Evolutionary conservation across 1,139 yeast genomes (phyloP).

Genomic region (Pichia sp.): DNA sequence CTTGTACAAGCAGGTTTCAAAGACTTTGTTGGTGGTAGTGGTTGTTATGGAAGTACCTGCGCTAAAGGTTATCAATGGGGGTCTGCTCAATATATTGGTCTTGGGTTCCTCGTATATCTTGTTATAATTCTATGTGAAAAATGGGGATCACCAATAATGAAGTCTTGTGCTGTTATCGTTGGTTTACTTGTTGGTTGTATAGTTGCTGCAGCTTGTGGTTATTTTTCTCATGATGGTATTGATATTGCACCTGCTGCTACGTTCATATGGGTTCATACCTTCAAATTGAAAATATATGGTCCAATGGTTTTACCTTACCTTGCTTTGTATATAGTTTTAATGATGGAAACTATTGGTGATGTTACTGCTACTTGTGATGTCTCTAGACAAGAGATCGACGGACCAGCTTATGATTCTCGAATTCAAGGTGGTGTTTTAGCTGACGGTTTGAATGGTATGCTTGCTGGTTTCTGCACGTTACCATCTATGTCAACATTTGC

Average conservation of each 20-base stretch:
- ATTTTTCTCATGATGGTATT: constrained; percentile 52
- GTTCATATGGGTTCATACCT: constrained; percentile 82
- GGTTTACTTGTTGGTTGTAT: constrained; percentile 84
- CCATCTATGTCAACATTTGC: constrained; percentile 92
- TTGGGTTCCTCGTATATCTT: constrained; percentile 74
- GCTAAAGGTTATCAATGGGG: constrained; percentile 66
- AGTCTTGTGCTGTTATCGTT: constrained; percentile 80
- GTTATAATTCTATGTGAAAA: constrained; percentile 69
- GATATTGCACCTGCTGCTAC: constrained; percentile 75
- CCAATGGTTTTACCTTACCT: constrained; percentile 79
- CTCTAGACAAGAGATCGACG: constrained; percentile 74
- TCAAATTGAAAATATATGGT: constrained; percentile 65
- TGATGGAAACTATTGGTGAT: constrained; percentile 93
- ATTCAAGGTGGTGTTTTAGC: constrained; percentile 89
- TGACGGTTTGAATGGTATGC: constrained; percentile 63
- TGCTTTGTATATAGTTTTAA: constrained; percentile 69
- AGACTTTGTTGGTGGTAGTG: constrained; percentile 88
- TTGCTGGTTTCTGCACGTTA: constrained; percentile 67
- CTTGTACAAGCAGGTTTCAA: constrained; percentile 64
- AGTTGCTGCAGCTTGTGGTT: constrained; percentile 86
- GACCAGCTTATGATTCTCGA: constrained; percentile 70
- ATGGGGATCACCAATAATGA: constrained; percentile 93
- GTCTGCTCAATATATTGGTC: constrained; percentile 74
- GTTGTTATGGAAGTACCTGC: constrained; percentile 41
- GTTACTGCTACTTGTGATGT: constrained; percentile 90